Evolutionary conservation across 139 green algal species (phyloP).

Genomic region (Chlorella sp.): DNA sequence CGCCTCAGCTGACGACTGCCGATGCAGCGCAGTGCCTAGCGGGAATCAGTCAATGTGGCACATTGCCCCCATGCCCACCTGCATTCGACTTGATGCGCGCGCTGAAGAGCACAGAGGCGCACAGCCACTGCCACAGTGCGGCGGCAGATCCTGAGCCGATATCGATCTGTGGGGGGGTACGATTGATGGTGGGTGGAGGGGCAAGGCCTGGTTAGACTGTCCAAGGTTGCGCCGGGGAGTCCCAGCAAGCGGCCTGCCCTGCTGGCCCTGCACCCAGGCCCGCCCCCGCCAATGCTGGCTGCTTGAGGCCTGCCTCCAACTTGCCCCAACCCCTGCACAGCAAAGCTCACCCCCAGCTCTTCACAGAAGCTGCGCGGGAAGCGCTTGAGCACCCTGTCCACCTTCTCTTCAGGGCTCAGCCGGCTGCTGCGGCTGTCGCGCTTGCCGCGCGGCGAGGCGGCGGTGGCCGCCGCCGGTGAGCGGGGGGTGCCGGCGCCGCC

Average conservation of each 20-base stretch:
- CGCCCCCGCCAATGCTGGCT: too few relatives aligned
- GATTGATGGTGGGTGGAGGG: not conserved
- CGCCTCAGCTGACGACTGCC: too few relatives aligned
- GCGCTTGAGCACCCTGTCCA: not conserved
- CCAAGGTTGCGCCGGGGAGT: too few relatives aligned
- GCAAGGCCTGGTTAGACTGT: too few relatives aligned
- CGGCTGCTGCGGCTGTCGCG: not conserved
- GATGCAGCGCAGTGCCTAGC: too few relatives aligned
- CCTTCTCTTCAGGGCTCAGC: conserved; percentile 16
- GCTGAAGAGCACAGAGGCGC: conserved; percentile 19
- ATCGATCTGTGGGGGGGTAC: not conserved
- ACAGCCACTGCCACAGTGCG: conserved; percentile 31
- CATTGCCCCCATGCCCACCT: not conserved
- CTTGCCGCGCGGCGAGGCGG: not conserved
- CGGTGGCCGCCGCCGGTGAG: too few relatives aligned
- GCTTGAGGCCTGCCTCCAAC: too few relatives aligned
- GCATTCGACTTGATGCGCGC: conserved; percentile 35
- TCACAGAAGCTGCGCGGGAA: conserved; percentile 12
- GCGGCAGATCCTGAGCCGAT: not conserved
- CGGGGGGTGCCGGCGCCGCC: too few relatives aligned
- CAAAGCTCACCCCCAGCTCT: conserved; percentile 2
- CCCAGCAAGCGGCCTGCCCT: too few relatives aligned
- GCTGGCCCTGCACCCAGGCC: too few relatives aligned
- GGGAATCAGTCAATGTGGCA: too few relatives aligned
- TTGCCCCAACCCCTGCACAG: too few relatives aligned